Percentiles rank a stretch among this genome's conserved stretches.
Evolutionary conservation across 352 stramenopile genomes (phyloP).

Genomic region (Phytophthora cryptogea): DNA sequence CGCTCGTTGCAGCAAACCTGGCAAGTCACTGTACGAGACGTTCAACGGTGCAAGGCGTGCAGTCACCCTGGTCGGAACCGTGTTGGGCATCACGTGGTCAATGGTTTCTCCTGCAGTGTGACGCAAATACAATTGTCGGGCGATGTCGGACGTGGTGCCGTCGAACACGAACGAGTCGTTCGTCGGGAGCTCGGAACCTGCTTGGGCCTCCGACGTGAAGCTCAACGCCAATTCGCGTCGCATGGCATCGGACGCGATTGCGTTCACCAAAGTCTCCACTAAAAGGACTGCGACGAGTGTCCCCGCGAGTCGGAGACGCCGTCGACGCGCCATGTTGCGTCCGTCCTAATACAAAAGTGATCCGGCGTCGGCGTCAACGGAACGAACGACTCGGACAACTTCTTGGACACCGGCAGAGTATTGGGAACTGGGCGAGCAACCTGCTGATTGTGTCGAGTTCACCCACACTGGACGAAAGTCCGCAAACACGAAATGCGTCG

Average conservation of each 20-base stretch:
- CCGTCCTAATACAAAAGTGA: conserved; percentile 26
- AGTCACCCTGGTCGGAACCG: conserved; percentile 22
- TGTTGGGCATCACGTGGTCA: conserved; percentile 16
- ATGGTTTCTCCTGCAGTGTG: conserved; percentile 28
- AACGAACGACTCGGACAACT: conserved; percentile 9
- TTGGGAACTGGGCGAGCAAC: conserved; percentile 30
- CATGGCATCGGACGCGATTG: conserved; percentile 15
- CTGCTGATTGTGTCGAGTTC: background rate
- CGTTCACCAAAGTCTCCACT: background rate
- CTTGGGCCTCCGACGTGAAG: conserved; percentile 19
- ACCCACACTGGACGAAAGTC: conserved; percentile 4
- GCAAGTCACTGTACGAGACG: conserved; percentile 28
- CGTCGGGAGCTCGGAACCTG: conserved; percentile 14
- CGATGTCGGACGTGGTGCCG: conserved; percentile 37
- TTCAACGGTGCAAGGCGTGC: conserved; percentile 20
- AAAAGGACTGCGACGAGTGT: conserved; percentile 10
- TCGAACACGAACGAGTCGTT: conserved; percentile 41
- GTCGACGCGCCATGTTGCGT: conserved; percentile 26
- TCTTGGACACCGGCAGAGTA: conserved; percentile 24
- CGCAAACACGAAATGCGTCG: conserved; percentile 12
- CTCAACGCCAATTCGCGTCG: conserved; percentile 18
- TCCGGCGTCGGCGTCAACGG: conserved; percentile 12
- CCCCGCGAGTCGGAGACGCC: conserved; percentile 10
- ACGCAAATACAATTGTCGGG: conserved; percentile 35
- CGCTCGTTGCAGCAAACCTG: conserved; percentile 36